Base-by-base conservation (phyloP, 2,329 filamentous ascomycete species). In the Paecilomyces formosus region DNA sequence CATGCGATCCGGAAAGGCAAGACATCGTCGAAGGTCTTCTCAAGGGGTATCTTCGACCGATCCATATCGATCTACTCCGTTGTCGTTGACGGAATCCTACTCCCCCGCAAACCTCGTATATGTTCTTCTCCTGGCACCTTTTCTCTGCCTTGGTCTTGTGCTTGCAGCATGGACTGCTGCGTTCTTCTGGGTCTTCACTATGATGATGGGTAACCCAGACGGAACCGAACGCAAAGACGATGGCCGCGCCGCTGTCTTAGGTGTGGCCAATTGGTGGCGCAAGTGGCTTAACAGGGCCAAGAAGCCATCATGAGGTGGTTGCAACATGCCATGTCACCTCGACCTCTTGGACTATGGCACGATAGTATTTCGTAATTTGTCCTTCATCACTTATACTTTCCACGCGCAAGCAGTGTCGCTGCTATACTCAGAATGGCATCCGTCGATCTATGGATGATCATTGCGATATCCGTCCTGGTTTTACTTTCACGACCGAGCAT, bases 121-220 rank as follows among this genome's bases (percentile, higher is more conserved):
- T 56, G 76, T 86, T 54, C 78, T 84, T 61, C 64, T 84, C 1
- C 70, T 84, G 26, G 82, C 82, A 3, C 82, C 84, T 1, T 65
- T 86, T 45, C 70, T 85, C 54, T 82, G 82, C 56, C 70, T 85
- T 11, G 82, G 79, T 39, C 75, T 86, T 53, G 78, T 83, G 21
- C 68, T 85, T 13, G 79, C 81, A 1, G 78, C 81, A 5, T 87
- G 84, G 84, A 80, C 82, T 0, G 78, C 83, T 0, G 84, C 82
- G 1, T 80, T 77, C 21, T 87, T 86, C 72, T 87, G 84, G 85
- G 72, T 85, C 55, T 85, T 84, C 65, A 78, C 82, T 24, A 79
- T 79, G 65, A 81, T 86, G 11, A 73, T 87, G 54, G 85, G 85
- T 3, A 85, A 87, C 69, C 85, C 85, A 30, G 83, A 84, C 57